Evolutionary conservation across 2,329 filamentous ascomycete genomes (phyloP).

Genomic region (Calonectria pseudoturangicola): DNA sequence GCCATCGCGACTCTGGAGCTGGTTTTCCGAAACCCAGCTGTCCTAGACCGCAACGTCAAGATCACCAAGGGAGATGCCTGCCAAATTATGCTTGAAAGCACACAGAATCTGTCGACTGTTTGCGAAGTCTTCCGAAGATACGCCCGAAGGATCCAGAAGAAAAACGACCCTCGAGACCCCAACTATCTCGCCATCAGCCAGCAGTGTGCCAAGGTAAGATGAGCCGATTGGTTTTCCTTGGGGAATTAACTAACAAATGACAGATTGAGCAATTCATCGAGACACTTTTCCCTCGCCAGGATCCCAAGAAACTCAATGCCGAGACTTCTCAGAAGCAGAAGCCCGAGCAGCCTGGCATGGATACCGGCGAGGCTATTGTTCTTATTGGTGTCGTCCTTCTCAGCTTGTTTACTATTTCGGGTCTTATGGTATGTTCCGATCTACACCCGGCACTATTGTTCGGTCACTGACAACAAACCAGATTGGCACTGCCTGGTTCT

Average conservation of each 20-base stretch:
- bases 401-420: conserved; percentile 82
- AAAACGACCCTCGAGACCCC: conserved; percentile 95
- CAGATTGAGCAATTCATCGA: conserved; percentile 98
- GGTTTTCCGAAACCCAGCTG: conserved; percentile 91
- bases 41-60: conserved; percentile 93
- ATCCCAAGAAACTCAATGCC: conserved; percentile 75
- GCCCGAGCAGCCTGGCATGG: conserved; percentile 66
- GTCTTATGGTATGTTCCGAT: conserved; percentile 82
- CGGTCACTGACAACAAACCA: conserved; percentile 60
- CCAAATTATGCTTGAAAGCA: conserved; percentile 92
- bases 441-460: neutral
- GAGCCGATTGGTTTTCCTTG: neutral
- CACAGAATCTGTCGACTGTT: conserved; percentile 88
- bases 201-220: conserved; percentile 85
- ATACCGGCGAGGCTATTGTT: conserved; percentile 77
- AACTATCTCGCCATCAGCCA: conserved; percentile 95
- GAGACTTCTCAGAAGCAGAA: conserved; percentile 61
- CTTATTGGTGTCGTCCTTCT: conserved; percentile 80
- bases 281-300: conserved; percentile 90
- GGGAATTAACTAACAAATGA: conserved; percentile 39
- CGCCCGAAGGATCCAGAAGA: conserved; percentile 87
- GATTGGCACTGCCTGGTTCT: conserved; percentile 85
- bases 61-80: conserved; percentile 97
- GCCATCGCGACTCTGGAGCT: conserved; percentile 95
- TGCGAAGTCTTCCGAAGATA: conserved; percentile 90